A percentile compares a stretch with the other conserved stretches of the same genome.
Conservation (phyloP, 106 monocot species). For the Xerophyta viscosa region DNA sequence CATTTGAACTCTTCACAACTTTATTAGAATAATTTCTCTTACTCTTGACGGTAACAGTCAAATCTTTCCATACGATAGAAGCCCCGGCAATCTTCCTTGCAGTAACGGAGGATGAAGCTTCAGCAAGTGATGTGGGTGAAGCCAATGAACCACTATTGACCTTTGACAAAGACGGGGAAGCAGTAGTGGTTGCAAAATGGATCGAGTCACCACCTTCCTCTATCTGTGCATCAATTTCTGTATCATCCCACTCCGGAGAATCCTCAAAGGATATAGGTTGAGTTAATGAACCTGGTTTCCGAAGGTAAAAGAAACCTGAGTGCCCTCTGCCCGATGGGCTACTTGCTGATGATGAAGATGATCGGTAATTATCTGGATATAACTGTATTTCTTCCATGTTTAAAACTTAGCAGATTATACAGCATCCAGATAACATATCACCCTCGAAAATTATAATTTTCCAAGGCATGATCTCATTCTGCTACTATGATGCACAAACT, state of each 20-base stretch:
- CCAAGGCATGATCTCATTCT: too few relatives aligned
- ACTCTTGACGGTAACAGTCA: slow-evolving; percentile 63
- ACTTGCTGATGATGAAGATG: slow-evolving; percentile 94
- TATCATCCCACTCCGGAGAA: slow-evolving; percentile 95
- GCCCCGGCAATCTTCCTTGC: slow-evolving; percentile 77
- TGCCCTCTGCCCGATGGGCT: slow-evolving; percentile 60
- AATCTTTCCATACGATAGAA: slow-evolving; percentile 88
- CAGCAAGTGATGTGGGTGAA: slow-evolving; percentile 54
- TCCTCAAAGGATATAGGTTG: slow-evolving; percentile 94
- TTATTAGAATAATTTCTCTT: slow-evolving; percentile 69
- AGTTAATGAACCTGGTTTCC: slow-evolving; percentile 56
- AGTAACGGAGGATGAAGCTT: slow-evolving; percentile 28
- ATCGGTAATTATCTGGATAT: slow-evolving; percentile 66
- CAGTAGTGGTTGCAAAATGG: slow-evolving; percentile 45
- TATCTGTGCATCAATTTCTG: slow-evolving; percentile 47
- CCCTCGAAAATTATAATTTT: too few relatives aligned
- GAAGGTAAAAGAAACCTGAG: slow-evolving; percentile 57
- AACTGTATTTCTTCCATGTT: slow-evolving; percentile 67
- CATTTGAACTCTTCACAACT: slow-evolving; percentile 86
- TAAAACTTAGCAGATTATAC: too few relatives aligned
- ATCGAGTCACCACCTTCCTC: slow-evolving; percentile 72
- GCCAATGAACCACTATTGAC: slow-evolving; percentile 54
- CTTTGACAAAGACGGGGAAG: slow-evolving; percentile 70
- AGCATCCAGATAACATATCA: too few relatives aligned
- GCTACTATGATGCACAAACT: too few relatives aligned